A percentile compares a stretch with the other conserved stretches of the same genome.
These are phyloP conservation scores for Alternaria sp. DNA, from an alignment of 2,329 filamentous ascomycete species.

Conservation along the genomic window DNA sequence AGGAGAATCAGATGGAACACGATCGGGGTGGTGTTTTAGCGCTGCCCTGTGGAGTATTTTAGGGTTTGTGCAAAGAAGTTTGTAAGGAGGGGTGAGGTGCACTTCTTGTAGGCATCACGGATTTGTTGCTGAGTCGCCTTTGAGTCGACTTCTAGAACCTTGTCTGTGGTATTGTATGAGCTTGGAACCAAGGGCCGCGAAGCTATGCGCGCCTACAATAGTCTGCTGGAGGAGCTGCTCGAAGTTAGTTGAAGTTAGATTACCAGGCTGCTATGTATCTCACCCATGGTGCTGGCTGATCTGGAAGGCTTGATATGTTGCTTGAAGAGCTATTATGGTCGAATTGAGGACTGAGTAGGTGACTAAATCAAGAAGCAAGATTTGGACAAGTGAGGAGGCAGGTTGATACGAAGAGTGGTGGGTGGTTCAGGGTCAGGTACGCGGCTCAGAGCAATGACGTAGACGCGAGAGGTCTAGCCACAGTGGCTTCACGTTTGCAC, in stretches of 20 bases:
- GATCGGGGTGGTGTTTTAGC: slow-evolving; percentile 91
- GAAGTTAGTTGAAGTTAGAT: slow-evolving; percentile 22
- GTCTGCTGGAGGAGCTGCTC: slow-evolving; percentile 30
- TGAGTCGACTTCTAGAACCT: slow-evolving; percentile 71
- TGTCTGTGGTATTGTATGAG: slow-evolving; percentile 24
- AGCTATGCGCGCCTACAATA: slow-evolving; percentile 31
- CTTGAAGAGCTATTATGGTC: background rate
- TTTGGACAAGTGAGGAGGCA: background rate
- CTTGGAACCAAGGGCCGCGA: background rate
- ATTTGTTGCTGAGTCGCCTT: slow-evolving; percentile 83
- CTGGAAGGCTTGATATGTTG: background rate
- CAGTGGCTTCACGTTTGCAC: slow-evolving; percentile 25
- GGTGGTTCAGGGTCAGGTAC: slow-evolving; percentile 9
- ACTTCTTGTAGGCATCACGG: slow-evolving; percentile 94
- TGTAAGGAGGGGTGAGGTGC: slow-evolving; percentile 1
- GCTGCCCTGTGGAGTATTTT: slow-evolving; percentile 68
- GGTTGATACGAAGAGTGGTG: slow-evolving; percentile 1
- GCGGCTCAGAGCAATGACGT: slow-evolving; percentile 23
- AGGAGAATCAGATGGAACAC: slow-evolving; percentile 82
- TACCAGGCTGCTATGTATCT: slow-evolving; percentile 10
- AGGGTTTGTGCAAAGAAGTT: slow-evolving; percentile 3
- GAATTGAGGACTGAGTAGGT: background rate
- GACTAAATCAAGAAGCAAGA: background rate
- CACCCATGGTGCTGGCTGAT: slow-evolving; percentile 30
- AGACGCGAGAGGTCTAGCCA: slow-evolving; percentile 24